Evolutionary conservation across 2,329 filamentous ascomycete species (phyloP).

Genomic region (Dendryphion nanum): DNA sequence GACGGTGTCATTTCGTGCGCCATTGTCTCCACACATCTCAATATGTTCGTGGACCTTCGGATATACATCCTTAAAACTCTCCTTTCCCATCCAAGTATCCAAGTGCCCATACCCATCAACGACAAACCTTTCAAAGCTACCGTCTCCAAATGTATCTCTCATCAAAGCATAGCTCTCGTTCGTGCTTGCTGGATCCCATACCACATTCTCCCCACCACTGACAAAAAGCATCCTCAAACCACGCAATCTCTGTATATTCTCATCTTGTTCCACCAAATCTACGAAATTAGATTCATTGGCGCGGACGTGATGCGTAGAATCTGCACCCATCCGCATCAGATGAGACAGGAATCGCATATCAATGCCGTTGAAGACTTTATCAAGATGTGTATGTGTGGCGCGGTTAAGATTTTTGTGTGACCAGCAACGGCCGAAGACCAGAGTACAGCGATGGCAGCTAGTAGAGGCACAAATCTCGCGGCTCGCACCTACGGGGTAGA

Average conservation of each 20-base stretch:
- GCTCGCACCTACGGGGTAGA: slow-evolving; percentile 53
- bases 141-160: slow-evolving; percentile 51
- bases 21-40: slow-evolving; percentile 3
- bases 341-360: slow-evolving; percentile 58
- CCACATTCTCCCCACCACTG: slow-evolving; percentile 45
- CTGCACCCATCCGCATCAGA: slow-evolving; percentile 57
- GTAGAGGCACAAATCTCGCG: slow-evolving; percentile 62
- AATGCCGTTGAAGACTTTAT: slow-evolving; percentile 61
- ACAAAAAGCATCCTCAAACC: slow-evolving; percentile 13
- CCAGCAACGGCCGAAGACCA: slow-evolving; percentile 63
- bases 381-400: slow-evolving; percentile 62
- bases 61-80: slow-evolving; percentile 60
- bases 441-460: slow-evolving; percentile 58
- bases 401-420: slow-evolving; percentile 65
- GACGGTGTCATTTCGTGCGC: too few relatives aligned
- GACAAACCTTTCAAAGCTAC: slow-evolving; percentile 52
- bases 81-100: slow-evolving; percentile 62
- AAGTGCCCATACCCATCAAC: slow-evolving; percentile 60
- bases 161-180: slow-evolving; percentile 55
- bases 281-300: not conserved
- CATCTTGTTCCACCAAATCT: slow-evolving; percentile 1
- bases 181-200: slow-evolving; percentile 55
- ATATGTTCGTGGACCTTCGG: slow-evolving; percentile 44
- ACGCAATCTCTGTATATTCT: slow-evolving; percentile 9
- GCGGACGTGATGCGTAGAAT: slow-evolving; percentile 2